Base-by-base conservation (phyloP, 768 basidiomycete species). In the Boletus sensibilis region DNA sequence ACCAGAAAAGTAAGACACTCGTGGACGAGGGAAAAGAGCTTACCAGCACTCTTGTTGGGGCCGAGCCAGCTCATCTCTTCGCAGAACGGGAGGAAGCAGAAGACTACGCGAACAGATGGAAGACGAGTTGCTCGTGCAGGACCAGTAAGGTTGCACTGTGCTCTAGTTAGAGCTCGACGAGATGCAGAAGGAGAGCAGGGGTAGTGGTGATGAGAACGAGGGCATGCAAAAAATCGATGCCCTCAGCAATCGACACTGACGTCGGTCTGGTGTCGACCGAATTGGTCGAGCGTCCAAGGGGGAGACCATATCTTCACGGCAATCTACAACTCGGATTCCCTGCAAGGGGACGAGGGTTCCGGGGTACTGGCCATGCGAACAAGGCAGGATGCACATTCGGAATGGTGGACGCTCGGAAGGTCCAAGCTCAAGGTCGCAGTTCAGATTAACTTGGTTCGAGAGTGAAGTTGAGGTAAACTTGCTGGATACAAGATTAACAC, bases 401-500 rank as follows among this genome's bases (percentile, higher is more conserved):
- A 10, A 35, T 12, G 39, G 33, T 53, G 35, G 51, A 35, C 5
- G 56, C 6, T 25, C 20, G 6, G 38, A 37, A 18, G 42, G 27
- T 10, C 39, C 44, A 16, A 31, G 51, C 51, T 55, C 53, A 44
- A 18, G 55, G 52, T 56, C 27, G 48, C 43, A 25, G 23, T 56
- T 59, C 13, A 57, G 56, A 57, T 56, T 40, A 9, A 46, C n/a
- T n/a, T n/a, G 38, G 41, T 27, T 52, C 49, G 58, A 37, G 1
- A 62, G 46, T 27, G 55, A 59, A 48, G 20, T 40, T 53, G 61
- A 37, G 44, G 40, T 46, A 18, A 57, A 66, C 27, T 29, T 29
- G 3, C 34, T 5, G 13, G 34, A 34, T 34, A 13, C 12, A 34
- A 34, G 34, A 34, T 34, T 5, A 34, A 34, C 13, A 14, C 5